Percentiles rank a stretch among this genome's conserved stretches.
These are phyloP conservation scores for Suhomyces vadensis DNA, from an alignment of 805 yeast genomes.

Conservation along the genomic window DNA sequence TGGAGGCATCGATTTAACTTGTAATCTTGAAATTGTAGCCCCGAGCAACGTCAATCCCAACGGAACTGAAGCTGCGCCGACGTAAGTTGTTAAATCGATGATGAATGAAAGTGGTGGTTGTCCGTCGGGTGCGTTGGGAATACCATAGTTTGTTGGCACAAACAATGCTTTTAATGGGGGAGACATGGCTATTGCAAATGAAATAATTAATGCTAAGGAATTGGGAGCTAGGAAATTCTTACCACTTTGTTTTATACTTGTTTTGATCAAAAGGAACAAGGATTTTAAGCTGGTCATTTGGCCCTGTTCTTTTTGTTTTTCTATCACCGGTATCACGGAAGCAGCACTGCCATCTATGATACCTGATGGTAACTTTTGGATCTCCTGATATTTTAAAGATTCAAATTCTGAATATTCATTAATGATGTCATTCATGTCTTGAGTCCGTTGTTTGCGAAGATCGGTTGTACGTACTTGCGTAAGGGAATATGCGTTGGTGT, in stretches of 20 bases:
- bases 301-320: background rate
- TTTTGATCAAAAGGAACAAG: background rate
- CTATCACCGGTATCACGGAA: constrained; percentile 10
- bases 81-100: constrained; percentile 76
- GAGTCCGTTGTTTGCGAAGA: constrained; percentile 26
- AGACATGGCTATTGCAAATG: constrained; percentile 73
- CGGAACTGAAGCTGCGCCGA: constrained; percentile 89
- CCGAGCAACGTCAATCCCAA: constrained; percentile 81
- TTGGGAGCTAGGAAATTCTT: constrained; percentile 69
- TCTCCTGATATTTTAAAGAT: constrained; percentile 24
- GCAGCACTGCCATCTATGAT: constrained; percentile 13
- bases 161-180: constrained; percentile 68
- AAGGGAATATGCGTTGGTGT: constrained; percentile 17
- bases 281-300: background rate
- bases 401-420: constrained; percentile 50
- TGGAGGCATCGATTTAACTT: constrained; percentile 56
- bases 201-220: constrained; percentile 64
- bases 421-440: constrained; percentile 41
- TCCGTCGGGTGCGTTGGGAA: constrained; percentile 80
- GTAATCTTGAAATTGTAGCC: constrained; percentile 80
- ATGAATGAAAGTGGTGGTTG: constrained; percentile 81
- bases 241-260: constrained; percentile 7
- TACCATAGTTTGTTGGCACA: constrained; percentile 46
- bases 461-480: constrained; percentile 24
- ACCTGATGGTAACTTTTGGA: constrained; percentile 21